A percentile compares a stretch with the other conserved stretches of the same genome.
Conservation (phyloP, 176 grass and related monocot genomes). For the Tuctoria greenei region DNA sequence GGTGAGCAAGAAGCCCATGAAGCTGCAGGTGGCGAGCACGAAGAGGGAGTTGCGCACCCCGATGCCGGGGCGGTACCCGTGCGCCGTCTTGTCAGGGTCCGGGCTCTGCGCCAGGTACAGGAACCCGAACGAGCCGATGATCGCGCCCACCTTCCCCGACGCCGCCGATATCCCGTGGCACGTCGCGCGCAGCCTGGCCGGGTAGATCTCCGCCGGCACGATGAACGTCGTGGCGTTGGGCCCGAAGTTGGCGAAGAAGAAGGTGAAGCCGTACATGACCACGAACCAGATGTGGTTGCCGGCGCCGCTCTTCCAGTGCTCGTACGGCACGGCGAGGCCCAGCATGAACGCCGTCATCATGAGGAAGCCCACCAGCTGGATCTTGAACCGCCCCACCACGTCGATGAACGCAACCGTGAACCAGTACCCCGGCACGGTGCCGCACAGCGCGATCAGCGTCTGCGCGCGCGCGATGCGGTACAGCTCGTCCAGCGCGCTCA, state of each 20-base stretch:
- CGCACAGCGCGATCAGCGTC: conserved; percentile 55
- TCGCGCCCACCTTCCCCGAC: conserved; percentile 39
- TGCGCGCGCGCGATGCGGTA: conserved; percentile 48
- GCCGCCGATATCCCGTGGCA: conserved; percentile 81
- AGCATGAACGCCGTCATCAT: conserved; percentile 51
- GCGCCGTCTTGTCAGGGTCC: conserved; percentile 31
- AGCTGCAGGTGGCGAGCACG: conserved; percentile 43
- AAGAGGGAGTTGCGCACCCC: conserved; percentile 45
- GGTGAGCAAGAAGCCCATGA: conserved; percentile 34
- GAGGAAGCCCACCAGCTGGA: conserved; percentile 45
- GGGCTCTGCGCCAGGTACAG: conserved; percentile 43
- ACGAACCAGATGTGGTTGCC: conserved; percentile 46
- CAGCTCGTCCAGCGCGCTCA: conserved; percentile 50
- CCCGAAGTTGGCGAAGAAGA: conserved; percentile 94
- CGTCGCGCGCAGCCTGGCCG: conserved; percentile 69
- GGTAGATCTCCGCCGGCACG: conserved; percentile 77
- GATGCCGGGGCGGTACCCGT: conserved; percentile 37
- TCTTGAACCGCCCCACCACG: conserved; percentile 36
- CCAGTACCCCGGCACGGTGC: conserved; percentile 52
- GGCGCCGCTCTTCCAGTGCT: conserved; percentile 2
- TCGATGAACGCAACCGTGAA: conserved; percentile 55
- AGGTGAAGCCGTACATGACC: conserved; percentile 60
- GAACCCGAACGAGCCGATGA: conserved; percentile 37
- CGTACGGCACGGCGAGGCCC: conserved; percentile 33
- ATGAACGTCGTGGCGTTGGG: conserved; percentile 82